Evolutionary conservation across 495 filamentous ascomycete species (phyloP).

Genomic region (Haplographium delicatum): DNA sequence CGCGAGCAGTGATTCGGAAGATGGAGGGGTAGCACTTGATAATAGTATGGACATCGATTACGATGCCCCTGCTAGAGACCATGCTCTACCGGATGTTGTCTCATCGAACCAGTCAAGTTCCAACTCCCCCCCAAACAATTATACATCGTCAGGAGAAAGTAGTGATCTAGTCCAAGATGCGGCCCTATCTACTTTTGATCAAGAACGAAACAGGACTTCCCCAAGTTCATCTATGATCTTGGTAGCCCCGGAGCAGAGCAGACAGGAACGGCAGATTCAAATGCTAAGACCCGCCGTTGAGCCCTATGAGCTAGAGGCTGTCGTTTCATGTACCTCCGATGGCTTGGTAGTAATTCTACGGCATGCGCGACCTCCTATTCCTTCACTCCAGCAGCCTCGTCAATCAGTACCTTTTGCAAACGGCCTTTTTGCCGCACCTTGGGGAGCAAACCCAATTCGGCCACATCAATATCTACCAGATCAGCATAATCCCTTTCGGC

Average conservation of each 20-base stretch:
- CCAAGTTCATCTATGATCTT: constrained; percentile 10
- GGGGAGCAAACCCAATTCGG: constrained; percentile 49
- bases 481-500: constrained; percentile 34
- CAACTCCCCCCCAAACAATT: not conserved
- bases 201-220: constrained; percentile 5
- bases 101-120: not conserved
- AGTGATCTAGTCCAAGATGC: constrained; percentile 15
- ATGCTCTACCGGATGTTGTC: not conserved
- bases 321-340: constrained; percentile 86
- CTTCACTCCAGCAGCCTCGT: constrained; percentile 43
- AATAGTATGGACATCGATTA: constrained; percentile 34
- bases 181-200: constrained; percentile 12
- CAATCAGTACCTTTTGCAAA: constrained; percentile 49
- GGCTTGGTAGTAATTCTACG: constrained; percentile 81
- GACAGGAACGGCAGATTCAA: not conserved
- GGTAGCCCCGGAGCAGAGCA: not conserved
- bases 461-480: constrained; percentile 19
- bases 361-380: constrained; percentile 65
- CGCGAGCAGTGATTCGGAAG: constrained; percentile 26
- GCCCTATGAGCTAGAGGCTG: constrained; percentile 71
- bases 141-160: constrained; percentile 15
- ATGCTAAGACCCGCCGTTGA: constrained; percentile 13
- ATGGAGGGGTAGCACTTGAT: constrained; percentile 18
- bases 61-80: not conserved
- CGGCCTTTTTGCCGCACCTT: constrained; percentile 73